These are phyloP conservation scores for Lactarius deliciosus DNA, from an alignment of 768 basidiomycete genomes.

Conservation along the genomic window DNA sequence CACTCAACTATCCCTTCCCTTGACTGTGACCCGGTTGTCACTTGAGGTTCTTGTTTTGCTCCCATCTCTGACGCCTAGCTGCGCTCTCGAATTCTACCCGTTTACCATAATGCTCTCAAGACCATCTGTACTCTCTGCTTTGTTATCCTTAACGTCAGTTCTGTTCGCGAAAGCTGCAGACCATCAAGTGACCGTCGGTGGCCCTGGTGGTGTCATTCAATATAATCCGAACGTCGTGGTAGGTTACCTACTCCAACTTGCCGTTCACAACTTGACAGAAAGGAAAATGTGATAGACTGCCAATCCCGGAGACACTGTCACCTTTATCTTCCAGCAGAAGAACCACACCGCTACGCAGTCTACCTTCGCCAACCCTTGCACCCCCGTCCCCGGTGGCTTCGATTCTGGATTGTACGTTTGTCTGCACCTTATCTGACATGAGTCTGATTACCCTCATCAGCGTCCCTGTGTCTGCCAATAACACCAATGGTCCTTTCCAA, in stretches of 20 bases:
- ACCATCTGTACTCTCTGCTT: slow-evolving; percentile 31
- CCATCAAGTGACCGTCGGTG: slow-evolving; percentile 51
- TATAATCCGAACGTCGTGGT: slow-evolving; percentile 43
- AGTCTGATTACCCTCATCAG: slow-evolving; percentile 38
- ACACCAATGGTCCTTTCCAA: slow-evolving; percentile 45
- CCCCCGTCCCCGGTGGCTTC: slow-evolving; percentile 45
- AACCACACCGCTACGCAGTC: slow-evolving; percentile 62
- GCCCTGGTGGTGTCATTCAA: slow-evolving; percentile 39
- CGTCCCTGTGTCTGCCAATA: slow-evolving; percentile 46
- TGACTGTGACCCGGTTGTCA: slow-evolving; percentile 25
- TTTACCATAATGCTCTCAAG: slow-evolving; percentile 26
- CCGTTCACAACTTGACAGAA: background rate
- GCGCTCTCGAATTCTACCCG: slow-evolving; percentile 5
- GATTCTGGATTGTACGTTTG: slow-evolving; percentile 56
- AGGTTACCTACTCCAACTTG: slow-evolving; percentile 17
- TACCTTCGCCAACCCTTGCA: slow-evolving; percentile 50
- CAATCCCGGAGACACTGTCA: slow-evolving; percentile 45
- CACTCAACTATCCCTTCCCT: slow-evolving; percentile 3
- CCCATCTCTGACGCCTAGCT: slow-evolving; percentile 8
- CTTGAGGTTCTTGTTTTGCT: background rate
- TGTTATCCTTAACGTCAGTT: slow-evolving; percentile 35
- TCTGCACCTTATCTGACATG: background rate
- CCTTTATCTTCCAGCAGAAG: slow-evolving; percentile 54
- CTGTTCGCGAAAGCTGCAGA: slow-evolving; percentile 39
- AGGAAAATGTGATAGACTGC: slow-evolving; percentile 41